Percentiles rank a stretch among this genome's conserved stretches.
These are phyloP conservation scores for Acaromyces ingoldii DNA, from an alignment of 1,284 basidiomycete species.

Conservation along the genomic window DNA sequence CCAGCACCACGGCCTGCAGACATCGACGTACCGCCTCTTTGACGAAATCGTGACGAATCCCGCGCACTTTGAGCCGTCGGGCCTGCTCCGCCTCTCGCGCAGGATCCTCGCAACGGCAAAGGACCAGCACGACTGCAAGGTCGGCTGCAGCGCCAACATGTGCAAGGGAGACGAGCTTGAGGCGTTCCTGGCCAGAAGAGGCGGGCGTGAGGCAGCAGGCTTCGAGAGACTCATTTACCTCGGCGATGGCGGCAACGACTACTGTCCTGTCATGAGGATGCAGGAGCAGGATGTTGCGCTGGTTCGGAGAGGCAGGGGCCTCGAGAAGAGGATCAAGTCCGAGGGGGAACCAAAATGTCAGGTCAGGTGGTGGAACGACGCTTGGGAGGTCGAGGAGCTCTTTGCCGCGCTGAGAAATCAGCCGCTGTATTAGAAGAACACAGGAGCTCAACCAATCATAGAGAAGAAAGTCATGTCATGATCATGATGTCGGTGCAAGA, in stretches of 20 bases:
- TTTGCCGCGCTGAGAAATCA: conserved; percentile 10
- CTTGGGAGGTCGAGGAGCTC: conserved; percentile 41
- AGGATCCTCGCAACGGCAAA: conserved; percentile 63
- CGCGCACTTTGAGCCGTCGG: conserved; percentile 70
- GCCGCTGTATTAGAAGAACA: too few species aligned
- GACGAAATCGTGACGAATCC: conserved; percentile 88
- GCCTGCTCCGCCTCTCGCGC: conserved; percentile 71
- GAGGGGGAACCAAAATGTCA: conserved; percentile 35
- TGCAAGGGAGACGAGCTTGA: conserved; percentile 94
- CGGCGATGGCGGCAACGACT: conserved; percentile 93
- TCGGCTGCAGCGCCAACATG: conserved; percentile 95
- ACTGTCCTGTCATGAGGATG: conserved; percentile 80
- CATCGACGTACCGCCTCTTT: conserved; percentile 60
- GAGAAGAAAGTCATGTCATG: too few species aligned
- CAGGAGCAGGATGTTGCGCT: conserved; percentile 37
- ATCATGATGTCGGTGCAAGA: too few species aligned
- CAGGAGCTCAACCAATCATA: too few species aligned
- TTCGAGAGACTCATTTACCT: conserved; percentile 84
- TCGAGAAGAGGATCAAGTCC: conserved; percentile 40
- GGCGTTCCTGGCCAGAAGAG: conserved; percentile 68
- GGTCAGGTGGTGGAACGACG: conserved; percentile 46
- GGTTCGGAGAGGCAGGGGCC: conserved; percentile 41
- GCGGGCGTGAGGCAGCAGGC: conserved; percentile 56
- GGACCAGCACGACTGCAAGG: conserved; percentile 71
- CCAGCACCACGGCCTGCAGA: conserved; percentile 59